Conservation (phyloP, 2,329 filamentous ascomycete genomes). For the Pseudogymnoascus sp. region DNA sequence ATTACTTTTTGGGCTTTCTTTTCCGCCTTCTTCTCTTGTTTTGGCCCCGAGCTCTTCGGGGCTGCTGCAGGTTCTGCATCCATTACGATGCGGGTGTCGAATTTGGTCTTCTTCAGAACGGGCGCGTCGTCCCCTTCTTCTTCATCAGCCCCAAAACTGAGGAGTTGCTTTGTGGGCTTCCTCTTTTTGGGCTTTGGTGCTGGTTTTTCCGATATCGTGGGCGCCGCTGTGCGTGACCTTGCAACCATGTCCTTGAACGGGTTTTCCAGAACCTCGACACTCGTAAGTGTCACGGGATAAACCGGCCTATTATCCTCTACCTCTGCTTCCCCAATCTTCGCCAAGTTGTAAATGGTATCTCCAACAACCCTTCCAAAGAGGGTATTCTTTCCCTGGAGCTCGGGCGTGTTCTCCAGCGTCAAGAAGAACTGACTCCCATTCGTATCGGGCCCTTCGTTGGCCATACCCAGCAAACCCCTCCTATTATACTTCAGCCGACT, state of each 20-base stretch:
- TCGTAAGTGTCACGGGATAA: constrained; percentile 73
- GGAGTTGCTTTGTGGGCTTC: constrained; percentile 65
- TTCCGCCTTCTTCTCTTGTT: constrained; percentile 27
- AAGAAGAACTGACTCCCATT: constrained; percentile 98
- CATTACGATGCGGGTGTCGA: constrained; percentile 67
- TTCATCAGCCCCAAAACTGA: constrained; percentile 68
- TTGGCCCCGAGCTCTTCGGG: constrained; percentile 22
- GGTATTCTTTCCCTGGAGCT: constrained; percentile 84
- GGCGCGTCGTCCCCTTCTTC: constrained; percentile 48
- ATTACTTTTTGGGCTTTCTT: constrained; percentile 26
- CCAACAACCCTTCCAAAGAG: constrained; percentile 87
- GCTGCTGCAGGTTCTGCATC: constrained; percentile 38
- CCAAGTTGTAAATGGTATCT: constrained; percentile 91
- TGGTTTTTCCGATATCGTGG: constrained; percentile 37
- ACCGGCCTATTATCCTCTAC: constrained; percentile 75
- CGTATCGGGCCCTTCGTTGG: constrained; percentile 74
- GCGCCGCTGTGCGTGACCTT: constrained; percentile 50
- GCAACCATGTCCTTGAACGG: constrained; percentile 76
- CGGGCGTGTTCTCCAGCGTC: constrained; percentile 74
- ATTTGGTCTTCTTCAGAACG: constrained; percentile 67
- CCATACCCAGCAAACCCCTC: constrained; percentile 88
- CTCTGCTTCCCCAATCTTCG: constrained; percentile 87
- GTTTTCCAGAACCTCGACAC: constrained; percentile 69
- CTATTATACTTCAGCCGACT: constrained; percentile 88
- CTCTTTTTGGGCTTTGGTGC: constrained; percentile 59